phyloP scores from a whole-genome alignment of 495 filamentous ascomycete genomes.

The Tuber melanosporum region DNA sequence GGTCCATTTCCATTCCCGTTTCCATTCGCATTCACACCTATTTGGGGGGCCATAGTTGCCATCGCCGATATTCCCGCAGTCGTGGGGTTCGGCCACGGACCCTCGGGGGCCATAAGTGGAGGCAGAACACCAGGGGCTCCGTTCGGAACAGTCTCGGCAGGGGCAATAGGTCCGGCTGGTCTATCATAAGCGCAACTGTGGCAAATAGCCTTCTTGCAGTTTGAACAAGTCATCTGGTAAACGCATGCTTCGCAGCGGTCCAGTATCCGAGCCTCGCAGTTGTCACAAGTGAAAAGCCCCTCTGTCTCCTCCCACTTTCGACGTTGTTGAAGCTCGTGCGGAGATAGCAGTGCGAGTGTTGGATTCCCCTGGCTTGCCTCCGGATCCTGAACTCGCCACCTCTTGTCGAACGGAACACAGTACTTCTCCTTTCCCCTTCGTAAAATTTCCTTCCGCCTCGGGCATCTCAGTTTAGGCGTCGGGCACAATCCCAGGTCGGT shows the following conservation, averaged over 20 bases:
- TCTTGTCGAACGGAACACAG: conserved; percentile 41
- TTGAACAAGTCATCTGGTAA: conserved; percentile 41
- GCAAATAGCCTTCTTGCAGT: conserved; percentile 37
- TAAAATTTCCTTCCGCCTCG: conserved; percentile 39
- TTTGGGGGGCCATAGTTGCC: not conserved
- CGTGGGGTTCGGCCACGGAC: conserved; percentile 4
- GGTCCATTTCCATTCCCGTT: not conserved
- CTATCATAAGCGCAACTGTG: conserved; percentile 38
- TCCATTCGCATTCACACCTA: not conserved
- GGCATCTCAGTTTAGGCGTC: conserved; percentile 41
- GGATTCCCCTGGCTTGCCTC: conserved; percentile 30
- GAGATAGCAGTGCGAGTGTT: conserved; percentile 29
- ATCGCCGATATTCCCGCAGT: not conserved
- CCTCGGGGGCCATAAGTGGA: conserved; percentile 4
- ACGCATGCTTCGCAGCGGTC: conserved; percentile 42
- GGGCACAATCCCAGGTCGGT: conserved; percentile 41
- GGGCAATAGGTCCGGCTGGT: conserved; percentile 18
- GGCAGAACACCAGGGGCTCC: not conserved
- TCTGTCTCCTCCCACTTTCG: conserved; percentile 28
- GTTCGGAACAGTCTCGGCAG: not conserved
- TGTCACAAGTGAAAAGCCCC: conserved; percentile 36
- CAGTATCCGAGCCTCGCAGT: conserved; percentile 34
- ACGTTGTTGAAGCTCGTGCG: conserved; percentile 26
- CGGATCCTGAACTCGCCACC: conserved; percentile 33
- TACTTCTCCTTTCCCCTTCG: conserved; percentile 40